Evolutionary conservation across 2,329 filamentous ascomycete species (phyloP).

Genomic region (Ophiobolus disseminans): DNA sequence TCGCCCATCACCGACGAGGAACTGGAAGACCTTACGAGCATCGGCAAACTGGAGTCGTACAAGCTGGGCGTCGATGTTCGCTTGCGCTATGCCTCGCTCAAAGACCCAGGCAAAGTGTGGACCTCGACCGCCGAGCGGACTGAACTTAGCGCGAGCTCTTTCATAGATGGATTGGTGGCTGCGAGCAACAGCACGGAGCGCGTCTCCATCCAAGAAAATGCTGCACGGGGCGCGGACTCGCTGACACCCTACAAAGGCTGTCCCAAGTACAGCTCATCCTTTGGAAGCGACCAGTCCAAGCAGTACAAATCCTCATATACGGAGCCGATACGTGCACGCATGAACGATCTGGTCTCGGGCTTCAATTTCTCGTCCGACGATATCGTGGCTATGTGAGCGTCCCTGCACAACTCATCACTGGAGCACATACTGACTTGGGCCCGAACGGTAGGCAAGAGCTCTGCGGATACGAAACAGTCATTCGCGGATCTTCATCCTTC

Average conservation of each 20-base stretch:
- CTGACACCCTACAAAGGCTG: constrained; percentile 71
- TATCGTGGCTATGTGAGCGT: constrained; percentile 63
- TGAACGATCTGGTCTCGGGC: constrained; percentile 59
- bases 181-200: constrained; percentile 63
- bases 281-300: constrained; percentile 63
- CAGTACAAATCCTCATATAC: constrained; percentile 64
- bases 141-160: constrained; percentile 62
- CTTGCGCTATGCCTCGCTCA: constrained; percentile 64
- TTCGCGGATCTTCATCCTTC: constrained; percentile 67
- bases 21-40: constrained; percentile 65
- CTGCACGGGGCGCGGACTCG: constrained; percentile 65
- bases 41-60: constrained; percentile 67
- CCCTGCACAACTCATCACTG: not conserved
- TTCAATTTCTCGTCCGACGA: constrained; percentile 71
- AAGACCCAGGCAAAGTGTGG: constrained; percentile 64
- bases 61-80: constrained; percentile 65
- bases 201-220: constrained; percentile 63
- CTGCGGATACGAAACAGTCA: constrained; percentile 71
- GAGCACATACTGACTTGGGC: not conserved
- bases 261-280: constrained; percentile 65
- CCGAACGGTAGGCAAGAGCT: constrained; percentile 60
- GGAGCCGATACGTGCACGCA: constrained; percentile 64
- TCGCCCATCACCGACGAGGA: constrained; percentile 65
- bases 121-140: constrained; percentile 69
- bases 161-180: constrained; percentile 64